phyloP scores from a whole-genome alignment of 441 rosid genomes.

The Manihot esculenta region DNA sequence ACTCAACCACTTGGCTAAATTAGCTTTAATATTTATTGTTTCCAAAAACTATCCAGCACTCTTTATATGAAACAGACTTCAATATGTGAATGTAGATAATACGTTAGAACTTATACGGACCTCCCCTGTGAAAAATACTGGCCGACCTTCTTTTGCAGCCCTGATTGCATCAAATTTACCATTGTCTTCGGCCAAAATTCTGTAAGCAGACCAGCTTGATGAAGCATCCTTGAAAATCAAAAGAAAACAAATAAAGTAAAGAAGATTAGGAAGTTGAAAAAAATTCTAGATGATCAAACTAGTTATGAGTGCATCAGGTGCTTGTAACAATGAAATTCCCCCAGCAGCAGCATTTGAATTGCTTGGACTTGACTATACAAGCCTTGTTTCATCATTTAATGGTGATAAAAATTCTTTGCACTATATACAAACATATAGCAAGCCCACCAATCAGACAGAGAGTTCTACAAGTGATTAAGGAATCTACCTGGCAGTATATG shows the following conservation, averaged over 20 bases:
- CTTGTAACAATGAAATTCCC: not conserved
- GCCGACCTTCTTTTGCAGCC: conserved; percentile 65
- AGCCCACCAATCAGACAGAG: not conserved
- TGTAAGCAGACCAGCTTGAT: conserved; percentile 80
- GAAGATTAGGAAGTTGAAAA: conserved; percentile 1
- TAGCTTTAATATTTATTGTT: not conserved
- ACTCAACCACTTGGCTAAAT: not conserved
- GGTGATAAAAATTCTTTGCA: not conserved
- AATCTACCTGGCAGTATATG: conserved; percentile 81
- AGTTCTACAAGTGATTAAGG: conserved; percentile 16
- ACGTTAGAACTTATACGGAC: conserved; percentile 34
- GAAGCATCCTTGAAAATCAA: conserved; percentile 57
- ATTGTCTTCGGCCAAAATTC: conserved; percentile 46
- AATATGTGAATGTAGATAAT: not conserved
- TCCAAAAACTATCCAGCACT: not conserved
- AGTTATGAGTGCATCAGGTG: not conserved
- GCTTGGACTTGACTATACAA: conserved; percentile 1
- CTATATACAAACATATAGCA: not conserved
- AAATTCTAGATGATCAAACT: not conserved
- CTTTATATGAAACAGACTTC: not conserved
- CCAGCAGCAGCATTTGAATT: not conserved
- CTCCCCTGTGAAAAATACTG: conserved; percentile 88
- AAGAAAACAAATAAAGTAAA: no score
- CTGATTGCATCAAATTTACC: conserved; percentile 59
- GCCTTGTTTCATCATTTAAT: not conserved